These are phyloP conservation scores for Fagus sylvatica DNA, from an alignment of 306 rosid genomes.

Conservation along the genomic window DNA sequence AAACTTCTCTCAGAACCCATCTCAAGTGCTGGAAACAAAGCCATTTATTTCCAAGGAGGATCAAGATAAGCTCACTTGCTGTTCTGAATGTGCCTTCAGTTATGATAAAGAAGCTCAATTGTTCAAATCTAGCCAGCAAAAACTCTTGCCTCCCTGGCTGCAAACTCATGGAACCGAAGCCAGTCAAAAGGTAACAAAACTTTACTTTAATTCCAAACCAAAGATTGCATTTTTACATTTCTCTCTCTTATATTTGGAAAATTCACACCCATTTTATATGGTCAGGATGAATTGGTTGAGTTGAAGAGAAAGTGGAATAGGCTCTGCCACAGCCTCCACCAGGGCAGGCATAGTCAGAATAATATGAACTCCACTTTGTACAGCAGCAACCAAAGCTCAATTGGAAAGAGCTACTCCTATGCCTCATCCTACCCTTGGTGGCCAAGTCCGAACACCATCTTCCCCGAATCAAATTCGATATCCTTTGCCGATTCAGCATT, in stretches of 20 bases:
- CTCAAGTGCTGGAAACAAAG: constrained; percentile 47
- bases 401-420: constrained; percentile 49
- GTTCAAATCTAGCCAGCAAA: constrained; percentile 64
- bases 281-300: constrained; percentile 59
- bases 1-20: constrained; percentile 38
- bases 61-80: constrained; percentile 53
- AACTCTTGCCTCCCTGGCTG: constrained; percentile 85
- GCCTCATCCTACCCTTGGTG: constrained; percentile 63
- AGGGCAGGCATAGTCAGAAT: constrained; percentile 50
- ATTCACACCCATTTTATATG: background rate
- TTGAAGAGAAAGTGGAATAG: constrained; percentile 79
- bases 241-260: background rate
- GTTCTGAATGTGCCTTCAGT: constrained; percentile 70
- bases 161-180: constrained; percentile 61
- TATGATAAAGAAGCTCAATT: constrained; percentile 75
- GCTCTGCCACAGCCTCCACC: constrained; percentile 64
- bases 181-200: constrained; percentile 59
- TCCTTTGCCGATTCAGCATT: constrained; percentile 51
- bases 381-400: constrained; percentile 30
- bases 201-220: background rate
- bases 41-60: constrained; percentile 54
- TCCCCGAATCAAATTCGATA: constrained; percentile 61
- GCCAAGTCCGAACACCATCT: constrained; percentile 46
- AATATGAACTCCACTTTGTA: constrained; percentile 34
- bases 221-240: background rate